Evolutionary conservation across 805 yeast genomes (phyloP), one percentile per base, ranked within the genome.

Genomic region (Saturnispora mendoncae): DNA sequence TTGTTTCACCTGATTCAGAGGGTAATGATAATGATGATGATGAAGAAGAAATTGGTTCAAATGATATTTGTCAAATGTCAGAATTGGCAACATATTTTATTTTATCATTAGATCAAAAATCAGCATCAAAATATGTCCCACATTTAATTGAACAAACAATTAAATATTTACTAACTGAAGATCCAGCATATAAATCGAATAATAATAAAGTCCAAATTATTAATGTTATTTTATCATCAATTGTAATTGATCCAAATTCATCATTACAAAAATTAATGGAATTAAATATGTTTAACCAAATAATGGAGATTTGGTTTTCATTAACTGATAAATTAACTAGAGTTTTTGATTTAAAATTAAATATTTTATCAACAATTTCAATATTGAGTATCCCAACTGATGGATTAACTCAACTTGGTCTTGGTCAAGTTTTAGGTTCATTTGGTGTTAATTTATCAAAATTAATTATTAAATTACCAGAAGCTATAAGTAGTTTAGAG

Each of bases 301-400:
- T 84, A 51, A 74, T 88, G 52, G 67, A 67, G 20, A 57, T 67
- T 40, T 86, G 96, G 96, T 74, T 82, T 53, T 65, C 69, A 17
- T 51, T 68, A 8, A 62, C 77, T 30, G 72, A 78, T 4, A 62
- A 65, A 21, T 69, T 81, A 50, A 69, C 70, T 18, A 67, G 94
- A 45, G 94, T 85, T 2, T 84, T 72, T 53, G 97, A 90, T 60
- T 68, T 85, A 57, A 88, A 87, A 60, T 61, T 90, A 33, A 76
- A 84, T 1, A 65, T 76, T 2, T 60, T 90, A 48, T 94, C 92
- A 0, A 55, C 82, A 18, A 59, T 88, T 44, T 66, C 76, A 9
- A 44, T 84, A 53, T 21, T 58, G 54, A 48, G 53, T 57, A 43
- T 67, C 20, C 54, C 53, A 17, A 33, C 44, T 8, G 39, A 43